Base-by-base conservation (phyloP, 2,329 filamentous ascomycete genomes). In the Fusarium sp. region DNA sequence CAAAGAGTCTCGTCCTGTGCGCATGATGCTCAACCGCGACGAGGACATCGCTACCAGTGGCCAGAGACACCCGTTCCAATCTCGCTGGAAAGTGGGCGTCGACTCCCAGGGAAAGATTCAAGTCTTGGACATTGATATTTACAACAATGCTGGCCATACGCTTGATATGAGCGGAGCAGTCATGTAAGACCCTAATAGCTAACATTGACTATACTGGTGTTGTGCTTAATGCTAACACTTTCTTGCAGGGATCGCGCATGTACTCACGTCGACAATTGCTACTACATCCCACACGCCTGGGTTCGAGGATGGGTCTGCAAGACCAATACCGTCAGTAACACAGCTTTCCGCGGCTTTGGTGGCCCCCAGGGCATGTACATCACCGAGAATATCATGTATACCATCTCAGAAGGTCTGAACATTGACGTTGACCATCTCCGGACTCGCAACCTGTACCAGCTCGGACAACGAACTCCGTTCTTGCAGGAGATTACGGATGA, bases 1-100 rank as follows among this genome's bases (percentile, higher is more conserved):
- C 75, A 97, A 96, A 82, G 88, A 88, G 2, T 90, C 89, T 61
- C 87, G 92, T 42, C 94, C 94, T 2, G 94, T 97, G 14, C 88
- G 95, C 44, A 96, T 93, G 79, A 97, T 97, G 95, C 88, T 98
- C 46, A 97, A 95, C 69, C 90, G 95, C 57, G 95, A 97, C 76
- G 95, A 97, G 79, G 95, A 98, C 79, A 97, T 98, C 83, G 82
- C 92, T 58, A 94, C 93, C 4, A 94, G 93, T 11, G 95, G 95
- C 1, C 94, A 97, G 81, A 90, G 95, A 11, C 95, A 98, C 82
- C 95, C 95, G 1, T 97, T 97, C 87, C 85, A 96, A 6, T 91
- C 89, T n/a, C 85, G 89, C 64, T 98, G 94, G 94, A 97, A 96
- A 83, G 91, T 97, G 12, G 95, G 90, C 14, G 93, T 97, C 60